Conservation (phyloP, 2,329 filamentous ascomycete species). For the Apiospora malaysiana region DNA sequence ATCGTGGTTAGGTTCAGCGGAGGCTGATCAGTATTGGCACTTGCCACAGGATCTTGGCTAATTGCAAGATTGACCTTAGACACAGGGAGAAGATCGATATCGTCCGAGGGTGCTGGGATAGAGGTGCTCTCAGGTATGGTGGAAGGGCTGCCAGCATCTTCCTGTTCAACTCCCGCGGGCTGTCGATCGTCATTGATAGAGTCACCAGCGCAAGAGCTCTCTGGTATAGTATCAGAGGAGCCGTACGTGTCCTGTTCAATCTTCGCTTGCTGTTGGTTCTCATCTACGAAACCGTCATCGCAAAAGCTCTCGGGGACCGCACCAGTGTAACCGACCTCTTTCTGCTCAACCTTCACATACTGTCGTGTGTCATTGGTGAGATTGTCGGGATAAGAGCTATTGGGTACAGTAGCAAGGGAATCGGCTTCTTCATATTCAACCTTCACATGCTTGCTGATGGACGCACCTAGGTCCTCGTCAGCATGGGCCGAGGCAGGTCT, state of each 20-base stretch:
- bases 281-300: too few species aligned
- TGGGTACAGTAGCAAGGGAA: neutral
- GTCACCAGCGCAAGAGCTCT: too few species aligned
- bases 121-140: neutral
- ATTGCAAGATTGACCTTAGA: neutral
- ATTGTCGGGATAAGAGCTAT: too few species aligned
- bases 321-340: too few species aligned
- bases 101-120: neutral
- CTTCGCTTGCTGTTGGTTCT: too few species aligned
- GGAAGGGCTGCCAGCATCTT: neutral
- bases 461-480: neutral
- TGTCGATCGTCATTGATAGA: neutral
- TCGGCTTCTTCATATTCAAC: neutral
- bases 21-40: too few species aligned
- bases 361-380: neutral
- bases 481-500: neutral
- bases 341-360: neutral
- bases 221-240: too few species aligned
- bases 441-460: neutral
- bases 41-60: neutral
- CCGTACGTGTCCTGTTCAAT: too few species aligned
- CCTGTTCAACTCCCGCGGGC: neutral
- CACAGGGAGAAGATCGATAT: neutral
- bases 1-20: too few species aligned
- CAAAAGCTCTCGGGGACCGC: too few species aligned